Percentiles rank a stretch among this genome's conserved stretches.
Evolutionary conservation across 768 basidiomycete species (phyloP).

Genomic region (Amylocystis lapponica): DNA sequence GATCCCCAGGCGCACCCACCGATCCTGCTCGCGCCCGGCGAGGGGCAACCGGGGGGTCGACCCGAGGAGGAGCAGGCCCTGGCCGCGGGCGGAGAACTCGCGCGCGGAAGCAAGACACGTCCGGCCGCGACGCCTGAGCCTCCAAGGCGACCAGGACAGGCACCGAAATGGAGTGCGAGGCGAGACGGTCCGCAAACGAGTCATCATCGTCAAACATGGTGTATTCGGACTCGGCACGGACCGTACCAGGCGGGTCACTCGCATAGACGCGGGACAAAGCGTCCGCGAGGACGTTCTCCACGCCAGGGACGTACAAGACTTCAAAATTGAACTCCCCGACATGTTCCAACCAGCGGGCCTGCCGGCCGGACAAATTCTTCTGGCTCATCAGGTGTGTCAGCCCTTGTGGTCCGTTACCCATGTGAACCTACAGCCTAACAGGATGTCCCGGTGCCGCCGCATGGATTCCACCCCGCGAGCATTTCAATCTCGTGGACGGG

Average conservation of each 20-base stretch:
- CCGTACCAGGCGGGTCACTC: slow-evolving; percentile 15
- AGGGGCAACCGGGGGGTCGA: no score
- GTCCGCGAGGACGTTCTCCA: slow-evolving; percentile 23
- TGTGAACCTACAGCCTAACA: slow-evolving; percentile 19
- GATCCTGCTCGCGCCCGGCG: neutral
- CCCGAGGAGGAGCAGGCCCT: no score
- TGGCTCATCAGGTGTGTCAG: slow-evolving; percentile 20
- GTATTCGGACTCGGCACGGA: slow-evolving; percentile 18
- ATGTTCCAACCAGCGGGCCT: slow-evolving; percentile 23
- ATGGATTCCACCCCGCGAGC: slow-evolving; percentile 33
- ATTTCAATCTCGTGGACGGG: slow-evolving; percentile 35
- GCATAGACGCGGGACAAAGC: slow-evolving; percentile 17
- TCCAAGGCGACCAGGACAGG: slow-evolving; percentile 11
- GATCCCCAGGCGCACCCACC: no score
- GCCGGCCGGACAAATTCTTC: slow-evolving; percentile 18
- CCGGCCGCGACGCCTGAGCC: neutral
- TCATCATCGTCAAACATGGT: slow-evolving; percentile 11
- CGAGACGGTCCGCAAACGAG: neutral
- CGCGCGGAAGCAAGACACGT: neutral
- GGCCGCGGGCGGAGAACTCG: no score
- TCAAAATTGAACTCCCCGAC: slow-evolving; percentile 26
- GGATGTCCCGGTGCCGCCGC: slow-evolving; percentile 23
- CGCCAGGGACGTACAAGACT: slow-evolving; percentile 25
- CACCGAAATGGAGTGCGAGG: slow-evolving; percentile 4
- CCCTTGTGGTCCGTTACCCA: slow-evolving; percentile 25